Evolutionary conservation across 495 filamentous ascomycete genomes (phyloP), one percentile per base, ranked within the genome.

Genomic region (Neurospora africana): DNA sequence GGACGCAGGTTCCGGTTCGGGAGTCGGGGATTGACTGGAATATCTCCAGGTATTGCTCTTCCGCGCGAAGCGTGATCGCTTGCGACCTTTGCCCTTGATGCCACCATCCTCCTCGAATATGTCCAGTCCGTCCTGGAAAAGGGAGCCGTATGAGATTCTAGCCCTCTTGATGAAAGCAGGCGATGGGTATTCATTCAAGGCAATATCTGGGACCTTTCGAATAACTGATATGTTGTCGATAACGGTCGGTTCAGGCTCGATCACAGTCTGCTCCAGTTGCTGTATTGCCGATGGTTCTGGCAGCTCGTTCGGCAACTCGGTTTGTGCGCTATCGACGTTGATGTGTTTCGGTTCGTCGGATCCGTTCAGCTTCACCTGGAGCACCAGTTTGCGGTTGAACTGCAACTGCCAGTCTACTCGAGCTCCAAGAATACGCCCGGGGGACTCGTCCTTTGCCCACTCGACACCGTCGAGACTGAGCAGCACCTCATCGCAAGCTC

Each of bases 331-430:
- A 73, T 89, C 84, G 53, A 91, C 79, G 69, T 82, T 76, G 69
- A 91, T 68, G 30, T 78, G 43, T 69, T 78, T 81, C 3, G 72
- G 73, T 44, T 83, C 78, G 23, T 74, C 69, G 8, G 81, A 75
- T 15, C 85, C 84, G 68, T 75, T 73, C 33, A 76, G 67, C 44
- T 74, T 83, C 44, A 77, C 90, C 86, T 91, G 82, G 21, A 93
- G 77, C 19, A 82, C 75, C 67, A 94, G 77, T 21, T 83, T 86
- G 74, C 87, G 81, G 8, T 84, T 81, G 77, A 91, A 87, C 71
- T 85, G 82, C 43, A 95, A 80, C 79, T 93, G 91, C 88, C 93
- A 94, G n/a, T 91, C 88, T 58, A 95, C 78, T 23, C 87, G 85
- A 65, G 84, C 89, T 15, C 91, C 92, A 2, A 92, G 90, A 11